Evolutionary conservation across 2,329 filamentous ascomycete genomes (phyloP).

Genomic region (Verticillium nubilum): DNA sequence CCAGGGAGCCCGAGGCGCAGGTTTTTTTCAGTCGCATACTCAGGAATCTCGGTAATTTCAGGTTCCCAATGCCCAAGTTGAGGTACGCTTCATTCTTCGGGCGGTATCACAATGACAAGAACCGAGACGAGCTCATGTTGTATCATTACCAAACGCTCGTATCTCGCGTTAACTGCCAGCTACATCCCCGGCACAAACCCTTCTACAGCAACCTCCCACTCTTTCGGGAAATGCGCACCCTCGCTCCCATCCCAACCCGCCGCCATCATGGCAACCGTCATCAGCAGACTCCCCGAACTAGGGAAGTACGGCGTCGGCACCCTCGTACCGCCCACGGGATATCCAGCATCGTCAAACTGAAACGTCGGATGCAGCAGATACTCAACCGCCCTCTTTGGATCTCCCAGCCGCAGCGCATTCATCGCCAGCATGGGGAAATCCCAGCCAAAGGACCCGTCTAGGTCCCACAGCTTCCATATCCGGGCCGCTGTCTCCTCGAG

Average conservation of each 20-base stretch:
- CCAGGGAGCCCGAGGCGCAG: no score
- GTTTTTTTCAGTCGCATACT: no score
- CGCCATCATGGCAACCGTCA: slow-evolving; percentile 51
- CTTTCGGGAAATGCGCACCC: slow-evolving; percentile 39
- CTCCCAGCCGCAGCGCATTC: slow-evolving; percentile 34
- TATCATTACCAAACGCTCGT: not conserved
- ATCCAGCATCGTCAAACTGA: slow-evolving; percentile 51
- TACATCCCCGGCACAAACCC: slow-evolving; percentile 29
- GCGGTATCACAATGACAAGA: no score
- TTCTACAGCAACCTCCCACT: slow-evolving; percentile 42
- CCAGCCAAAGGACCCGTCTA: slow-evolving; percentile 36
- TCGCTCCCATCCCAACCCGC: slow-evolving; percentile 45
- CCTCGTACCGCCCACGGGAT: slow-evolving; percentile 43
- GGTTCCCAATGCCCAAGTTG: no score
- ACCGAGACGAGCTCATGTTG: no score
- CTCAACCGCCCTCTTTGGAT: slow-evolving; percentile 28
- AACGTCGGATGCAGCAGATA: slow-evolving; percentile 45
- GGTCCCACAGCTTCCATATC: slow-evolving; percentile 31
- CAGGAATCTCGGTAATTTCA: no score
- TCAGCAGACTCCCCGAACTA: slow-evolving; percentile 39
- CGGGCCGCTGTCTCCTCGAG: slow-evolving; percentile 30
- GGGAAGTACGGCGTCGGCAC: slow-evolving; percentile 56
- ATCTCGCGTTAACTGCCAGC: not conserved
- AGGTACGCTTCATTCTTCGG: no score
- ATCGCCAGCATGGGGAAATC: slow-evolving; percentile 40